Evolutionary conservation across 495 filamentous ascomycete species (phyloP).

Genomic region (Penicillium turbatum): DNA sequence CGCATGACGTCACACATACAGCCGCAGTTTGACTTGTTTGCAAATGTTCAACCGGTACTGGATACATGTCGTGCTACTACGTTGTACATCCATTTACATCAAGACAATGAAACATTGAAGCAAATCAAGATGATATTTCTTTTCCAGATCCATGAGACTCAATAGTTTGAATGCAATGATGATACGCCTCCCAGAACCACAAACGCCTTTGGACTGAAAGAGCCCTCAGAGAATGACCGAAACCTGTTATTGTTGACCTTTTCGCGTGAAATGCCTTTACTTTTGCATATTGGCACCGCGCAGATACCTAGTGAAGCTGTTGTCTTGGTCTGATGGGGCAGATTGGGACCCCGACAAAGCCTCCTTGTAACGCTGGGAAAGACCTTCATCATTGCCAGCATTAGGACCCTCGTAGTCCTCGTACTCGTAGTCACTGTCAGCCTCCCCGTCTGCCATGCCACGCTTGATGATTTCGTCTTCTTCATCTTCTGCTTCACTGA

Average conservation of each 20-base stretch:
- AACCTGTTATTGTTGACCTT: no score
- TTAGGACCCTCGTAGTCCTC: constrained; percentile 31
- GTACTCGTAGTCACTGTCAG: constrained; percentile 33
- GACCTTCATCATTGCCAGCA: constrained; percentile 37
- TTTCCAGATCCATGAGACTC: neutral
- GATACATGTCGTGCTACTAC: neutral
- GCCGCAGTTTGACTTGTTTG: constrained; percentile 5
- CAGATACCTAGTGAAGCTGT: constrained; percentile 49
- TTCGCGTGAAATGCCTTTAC: no score
- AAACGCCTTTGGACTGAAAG: constrained; percentile 1
- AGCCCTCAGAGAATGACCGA: neutral
- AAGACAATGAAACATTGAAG: neutral
- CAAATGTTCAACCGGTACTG: neutral
- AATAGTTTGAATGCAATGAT: neutral
- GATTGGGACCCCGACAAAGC: constrained; percentile 34
- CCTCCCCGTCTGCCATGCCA: constrained; percentile 30
- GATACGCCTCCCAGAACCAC: constrained; percentile 9
- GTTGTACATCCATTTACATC: neutral
- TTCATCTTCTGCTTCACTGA: constrained; percentile 50
- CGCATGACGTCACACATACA: constrained; percentile 1
- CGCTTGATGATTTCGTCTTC: constrained; percentile 35
- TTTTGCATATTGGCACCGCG: constrained; percentile 35
- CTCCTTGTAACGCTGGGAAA: constrained; percentile 44
- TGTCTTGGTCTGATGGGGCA: constrained; percentile 35
- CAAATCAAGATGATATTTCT: neutral